A percentile compares a stretch with the other conserved stretches of the same genome.
Evolutionary conservation across 2,329 filamentous ascomycete species (phyloP).

Genomic region (Sphaerulina populicola): DNA sequence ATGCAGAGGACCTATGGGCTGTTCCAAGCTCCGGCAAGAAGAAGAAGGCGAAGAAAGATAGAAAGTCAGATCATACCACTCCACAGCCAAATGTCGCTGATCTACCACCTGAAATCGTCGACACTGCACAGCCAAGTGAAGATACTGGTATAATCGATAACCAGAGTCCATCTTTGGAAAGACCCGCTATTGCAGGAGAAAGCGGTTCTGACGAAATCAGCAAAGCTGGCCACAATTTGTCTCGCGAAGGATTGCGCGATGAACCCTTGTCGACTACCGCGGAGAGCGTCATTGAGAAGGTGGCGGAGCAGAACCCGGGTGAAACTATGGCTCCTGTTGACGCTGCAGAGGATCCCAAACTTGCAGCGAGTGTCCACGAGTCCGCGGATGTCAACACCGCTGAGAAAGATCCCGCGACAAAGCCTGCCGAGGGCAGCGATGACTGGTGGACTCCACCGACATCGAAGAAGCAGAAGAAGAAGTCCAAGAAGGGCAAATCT

Average conservation of each 20-base stretch:
- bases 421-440: slow-evolving; percentile 4
- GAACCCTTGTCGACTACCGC: too few relatives aligned
- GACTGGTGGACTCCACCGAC: slow-evolving; percentile 11
- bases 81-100: neutral
- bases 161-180: neutral
- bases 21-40: slow-evolving; percentile 5
- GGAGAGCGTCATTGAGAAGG: neutral
- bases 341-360: neutral
- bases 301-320: neutral
- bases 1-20: slow-evolving; percentile 2
- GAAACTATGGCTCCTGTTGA: neutral
- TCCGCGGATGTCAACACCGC: neutral
- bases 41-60: neutral
- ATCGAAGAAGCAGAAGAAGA: slow-evolving; percentile 26
- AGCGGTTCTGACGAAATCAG: neutral
- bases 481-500: slow-evolving; percentile 28
- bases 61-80: neutral
- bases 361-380: too few relatives aligned
- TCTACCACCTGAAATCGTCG: neutral
- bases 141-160: neutral
- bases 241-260: neutral
- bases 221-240: neutral
- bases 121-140: neutral
- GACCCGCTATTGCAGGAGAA: neutral
- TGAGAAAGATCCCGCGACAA: neutral